These are phyloP conservation scores for Cenchrus americanus DNA, from an alignment of 176 grass and related monocot genomes.

Conservation along the genomic window DNA sequence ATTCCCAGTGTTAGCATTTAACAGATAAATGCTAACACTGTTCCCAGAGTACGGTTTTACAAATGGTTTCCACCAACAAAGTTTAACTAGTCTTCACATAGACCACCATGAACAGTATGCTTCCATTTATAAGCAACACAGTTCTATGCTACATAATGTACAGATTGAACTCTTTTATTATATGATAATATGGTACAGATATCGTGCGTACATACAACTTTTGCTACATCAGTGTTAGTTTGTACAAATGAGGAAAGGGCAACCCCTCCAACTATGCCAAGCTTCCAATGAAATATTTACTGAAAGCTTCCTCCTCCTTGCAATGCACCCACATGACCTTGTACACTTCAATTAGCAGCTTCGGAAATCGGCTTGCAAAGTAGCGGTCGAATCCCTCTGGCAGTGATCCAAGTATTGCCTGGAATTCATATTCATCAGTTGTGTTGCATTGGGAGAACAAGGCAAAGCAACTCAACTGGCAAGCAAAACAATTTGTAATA, in stretches of 20 bases:
- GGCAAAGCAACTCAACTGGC: background rate
- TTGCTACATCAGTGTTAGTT: slow-evolving; percentile 26
- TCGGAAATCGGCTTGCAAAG: slow-evolving; percentile 82
- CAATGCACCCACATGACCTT: slow-evolving; percentile 69
- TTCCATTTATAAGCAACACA: background rate
- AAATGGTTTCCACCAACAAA: background rate
- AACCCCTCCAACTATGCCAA: slow-evolving; percentile 24
- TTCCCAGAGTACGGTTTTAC: background rate
- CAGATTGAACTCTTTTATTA: background rate
- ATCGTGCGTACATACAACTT: slow-evolving; percentile 51
- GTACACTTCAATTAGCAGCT: slow-evolving; percentile 89
- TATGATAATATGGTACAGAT: slow-evolving; percentile 34
- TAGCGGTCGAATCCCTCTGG: slow-evolving; percentile 85
- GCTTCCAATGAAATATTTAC: slow-evolving; percentile 73
- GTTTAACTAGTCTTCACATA: too few species aligned
- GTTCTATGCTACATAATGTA: slow-evolving; percentile 28
- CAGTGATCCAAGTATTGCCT: slow-evolving; percentile 78
- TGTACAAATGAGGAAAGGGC: background rate
- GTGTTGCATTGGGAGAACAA: background rate
- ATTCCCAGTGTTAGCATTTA: too few species aligned
- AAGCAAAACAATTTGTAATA: background rate
- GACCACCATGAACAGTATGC: background rate
- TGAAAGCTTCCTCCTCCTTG: slow-evolving; percentile 74
- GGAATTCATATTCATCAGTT: slow-evolving; percentile 21
- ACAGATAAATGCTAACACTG: too few species aligned